Evolutionary conservation across 2,329 filamentous ascomycete species (phyloP).

Genomic region (Ophiosphaerella korrae): DNA sequence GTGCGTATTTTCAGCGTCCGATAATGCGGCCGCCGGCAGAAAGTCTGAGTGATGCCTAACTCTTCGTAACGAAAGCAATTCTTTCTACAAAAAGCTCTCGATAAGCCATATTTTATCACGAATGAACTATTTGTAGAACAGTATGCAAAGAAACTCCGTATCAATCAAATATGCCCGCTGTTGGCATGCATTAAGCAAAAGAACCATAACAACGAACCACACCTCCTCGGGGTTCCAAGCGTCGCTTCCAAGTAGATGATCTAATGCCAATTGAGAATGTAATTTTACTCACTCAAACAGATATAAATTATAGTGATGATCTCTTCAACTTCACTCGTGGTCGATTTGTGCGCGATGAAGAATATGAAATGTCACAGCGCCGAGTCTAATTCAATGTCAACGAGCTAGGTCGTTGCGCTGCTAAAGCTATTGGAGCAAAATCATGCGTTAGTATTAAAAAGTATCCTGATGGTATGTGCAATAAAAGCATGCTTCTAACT

Average conservation of each 20-base stretch:
- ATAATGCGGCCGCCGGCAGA: no score
- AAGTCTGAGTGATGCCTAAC: no score
- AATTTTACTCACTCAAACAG: conserved; percentile 13
- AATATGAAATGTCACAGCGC: conserved; percentile 25
- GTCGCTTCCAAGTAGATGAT: conserved; percentile 11
- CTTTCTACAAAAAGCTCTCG: no score
- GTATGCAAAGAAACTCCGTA: no score
- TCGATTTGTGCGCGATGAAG: conserved; percentile 34
- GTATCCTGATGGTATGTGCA: conserved; percentile 43
- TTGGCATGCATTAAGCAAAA: conserved; percentile 18
- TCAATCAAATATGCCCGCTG: neutral
- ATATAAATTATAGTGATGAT: conserved; percentile 22
- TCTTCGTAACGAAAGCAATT: no score
- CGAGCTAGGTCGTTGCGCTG: conserved; percentile 32
- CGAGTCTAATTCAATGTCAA: conserved; percentile 36
- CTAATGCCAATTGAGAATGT: neutral
- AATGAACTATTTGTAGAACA: no score
- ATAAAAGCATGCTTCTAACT: conserved; percentile 40
- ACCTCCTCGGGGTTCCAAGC: neutral
- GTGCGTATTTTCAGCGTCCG: no score
- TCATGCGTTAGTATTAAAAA: conserved; percentile 34
- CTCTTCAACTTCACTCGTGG: conserved; percentile 37
- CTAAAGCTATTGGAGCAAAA: conserved; percentile 27
- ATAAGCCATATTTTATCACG: no score
- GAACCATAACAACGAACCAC: neutral